A percentile compares a stretch with the other conserved stretches of the same genome.
These are phyloP conservation scores for Mortierella hygrophila DNA, from an alignment of 192 early-diverging fungal species.

Conservation along the genomic window DNA sequence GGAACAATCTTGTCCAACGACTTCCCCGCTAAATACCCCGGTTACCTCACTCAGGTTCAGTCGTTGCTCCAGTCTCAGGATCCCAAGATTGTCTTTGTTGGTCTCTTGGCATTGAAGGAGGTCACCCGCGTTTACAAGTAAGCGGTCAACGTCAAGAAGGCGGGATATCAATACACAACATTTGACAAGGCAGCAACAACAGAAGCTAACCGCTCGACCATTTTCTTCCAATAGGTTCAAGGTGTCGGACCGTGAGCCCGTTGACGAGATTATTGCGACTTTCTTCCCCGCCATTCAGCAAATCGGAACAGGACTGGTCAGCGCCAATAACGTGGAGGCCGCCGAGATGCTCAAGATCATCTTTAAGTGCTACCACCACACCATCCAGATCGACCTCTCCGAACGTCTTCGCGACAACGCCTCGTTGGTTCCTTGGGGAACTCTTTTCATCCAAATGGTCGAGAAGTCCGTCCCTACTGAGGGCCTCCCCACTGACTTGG, in stretches of 20 bases:
- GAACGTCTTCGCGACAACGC: constrained; percentile 72
- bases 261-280: constrained; percentile 78
- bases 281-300: constrained; percentile 84
- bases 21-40: constrained; percentile 84
- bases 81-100: constrained; percentile 77
- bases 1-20: constrained; percentile 83
- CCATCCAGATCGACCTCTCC: constrained; percentile 76
- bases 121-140: constrained; percentile 84
- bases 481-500: constrained; percentile 68
- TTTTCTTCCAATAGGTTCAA: constrained; percentile 68
- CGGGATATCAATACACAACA: not conserved
- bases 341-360: constrained; percentile 88
- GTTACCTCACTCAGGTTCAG: constrained; percentile 77
- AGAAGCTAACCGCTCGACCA: not conserved
- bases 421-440: constrained; percentile 90
- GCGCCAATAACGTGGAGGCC: constrained; percentile 76
- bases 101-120: constrained; percentile 84
- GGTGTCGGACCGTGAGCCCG: constrained; percentile 68
- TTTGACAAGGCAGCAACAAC: not conserved
- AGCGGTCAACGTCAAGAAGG: constrained; percentile 27
- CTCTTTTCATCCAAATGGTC: constrained; percentile 85
- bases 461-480: constrained; percentile 71
- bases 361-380: constrained; percentile 84
- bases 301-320: constrained; percentile 77
- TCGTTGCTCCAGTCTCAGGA: constrained; percentile 75